phyloP scores from a whole-genome alignment of 2,329 filamentous ascomycete genomes.

The Peltaster fructicola region DNA sequence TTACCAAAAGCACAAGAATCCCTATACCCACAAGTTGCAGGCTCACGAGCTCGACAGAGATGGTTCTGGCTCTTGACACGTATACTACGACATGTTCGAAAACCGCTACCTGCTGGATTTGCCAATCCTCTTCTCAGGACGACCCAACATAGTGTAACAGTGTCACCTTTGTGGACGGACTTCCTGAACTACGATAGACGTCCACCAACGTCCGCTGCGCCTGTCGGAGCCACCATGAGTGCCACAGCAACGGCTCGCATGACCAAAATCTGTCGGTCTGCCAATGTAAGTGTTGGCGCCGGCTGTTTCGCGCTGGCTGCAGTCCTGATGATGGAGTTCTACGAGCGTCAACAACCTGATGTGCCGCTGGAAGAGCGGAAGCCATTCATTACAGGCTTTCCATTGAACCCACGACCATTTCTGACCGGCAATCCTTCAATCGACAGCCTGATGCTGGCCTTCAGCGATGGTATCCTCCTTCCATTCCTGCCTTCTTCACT shows the following conservation, averaged over 20 bases:
- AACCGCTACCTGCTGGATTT: conserved; percentile 23
- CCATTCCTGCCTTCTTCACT: conserved; percentile 23
- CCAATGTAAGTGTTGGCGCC: conserved; percentile 24
- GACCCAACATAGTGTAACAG: conserved; percentile 6
- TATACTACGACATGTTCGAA: conserved; percentile 26
- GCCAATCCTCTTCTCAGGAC: conserved; percentile 23
- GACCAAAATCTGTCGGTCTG: conserved; percentile 22
- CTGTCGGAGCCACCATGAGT: conserved; percentile 18
- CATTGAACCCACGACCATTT: conserved; percentile 27
- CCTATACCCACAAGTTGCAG: conserved; percentile 24
- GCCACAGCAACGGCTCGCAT: conserved; percentile 18
- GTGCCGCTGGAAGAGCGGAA: conserved; percentile 14
- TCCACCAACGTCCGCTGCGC: conserved; percentile 22
- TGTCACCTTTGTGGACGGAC: conserved; percentile 17
- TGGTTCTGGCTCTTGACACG: conserved; percentile 32
- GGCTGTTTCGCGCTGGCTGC: conserved; percentile 29
- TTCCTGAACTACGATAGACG: conserved; percentile 22
- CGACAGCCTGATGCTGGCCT: conserved; percentile 30
- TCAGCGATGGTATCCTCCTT: conserved; percentile 29
- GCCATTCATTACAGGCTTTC: conserved; percentile 28
- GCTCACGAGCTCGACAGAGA: conserved; percentile 22
- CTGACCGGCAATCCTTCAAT: conserved; percentile 22
- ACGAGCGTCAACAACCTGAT: conserved; percentile 19
- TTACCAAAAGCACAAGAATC: conserved; percentile 30
- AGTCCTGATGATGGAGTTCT: conserved; percentile 28